phyloP scores from a whole-genome alignment of 306 rosid species.

The Begonia fuchsioides region DNA sequence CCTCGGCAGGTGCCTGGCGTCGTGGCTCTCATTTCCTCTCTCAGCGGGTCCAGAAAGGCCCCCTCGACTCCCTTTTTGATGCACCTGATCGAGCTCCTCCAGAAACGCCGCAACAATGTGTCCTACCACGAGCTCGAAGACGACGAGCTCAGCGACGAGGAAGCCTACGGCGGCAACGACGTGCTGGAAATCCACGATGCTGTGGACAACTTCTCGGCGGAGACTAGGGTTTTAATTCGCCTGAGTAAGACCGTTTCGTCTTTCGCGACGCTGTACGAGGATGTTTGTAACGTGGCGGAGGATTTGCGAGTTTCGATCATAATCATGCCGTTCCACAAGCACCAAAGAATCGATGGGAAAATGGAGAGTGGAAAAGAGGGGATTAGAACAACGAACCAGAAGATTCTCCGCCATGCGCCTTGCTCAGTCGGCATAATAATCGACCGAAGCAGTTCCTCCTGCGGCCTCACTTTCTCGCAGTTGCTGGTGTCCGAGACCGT shows the following conservation, averaged over 20 bases:
- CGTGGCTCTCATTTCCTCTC: conserved; percentile 35
- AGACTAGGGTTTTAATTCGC: conserved; percentile 35
- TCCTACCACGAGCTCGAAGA: conserved; percentile 66
- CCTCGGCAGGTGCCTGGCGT: conserved; percentile 57
- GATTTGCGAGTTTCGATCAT: conserved; percentile 46
- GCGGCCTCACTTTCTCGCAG: conserved; percentile 42
- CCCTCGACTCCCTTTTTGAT: conserved; percentile 37
- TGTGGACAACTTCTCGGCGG: conserved; percentile 43
- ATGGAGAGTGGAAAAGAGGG: conserved; percentile 80
- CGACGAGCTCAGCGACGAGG: conserved; percentile 55
- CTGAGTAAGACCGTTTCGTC: conserved; percentile 47
- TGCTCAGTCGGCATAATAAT: conserved; percentile 61
- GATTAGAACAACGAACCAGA: conserved; percentile 63
- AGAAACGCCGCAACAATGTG: conserved; percentile 38
- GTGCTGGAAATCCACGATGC: conserved; percentile 57
- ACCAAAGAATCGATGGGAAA: conserved; percentile 78
- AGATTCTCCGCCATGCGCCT: conserved; percentile 78
- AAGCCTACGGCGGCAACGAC: conserved; percentile 70
- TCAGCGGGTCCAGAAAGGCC: conserved; percentile 30
- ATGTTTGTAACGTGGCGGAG: conserved; percentile 66
- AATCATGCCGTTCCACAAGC: conserved; percentile 72
- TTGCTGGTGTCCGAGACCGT: conserved; percentile 21
- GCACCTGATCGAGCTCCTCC: conserved; percentile 66
- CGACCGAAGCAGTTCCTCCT: conserved; percentile 33
- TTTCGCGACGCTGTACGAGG: conserved; percentile 46